These are phyloP conservation scores for Marsdenia floribunda DNA, from an alignment of 257 asterid species.

Conservation along the genomic window DNA sequence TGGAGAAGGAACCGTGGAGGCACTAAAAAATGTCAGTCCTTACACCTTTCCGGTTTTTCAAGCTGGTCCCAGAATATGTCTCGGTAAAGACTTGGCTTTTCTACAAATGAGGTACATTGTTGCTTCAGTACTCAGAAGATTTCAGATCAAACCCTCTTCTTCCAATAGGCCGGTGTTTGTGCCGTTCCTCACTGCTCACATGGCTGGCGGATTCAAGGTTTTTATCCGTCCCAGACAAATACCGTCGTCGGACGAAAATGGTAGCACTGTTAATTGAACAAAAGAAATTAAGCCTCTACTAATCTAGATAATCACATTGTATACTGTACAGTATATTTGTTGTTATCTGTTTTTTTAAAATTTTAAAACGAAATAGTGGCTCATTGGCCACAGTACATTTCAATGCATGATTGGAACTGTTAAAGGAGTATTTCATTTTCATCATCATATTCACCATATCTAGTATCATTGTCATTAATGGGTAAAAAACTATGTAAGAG, in stretches of 20 bases:
- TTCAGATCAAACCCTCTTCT: conserved; percentile 38
- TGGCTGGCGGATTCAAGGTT: conserved; percentile 65
- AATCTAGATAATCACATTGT: not conserved
- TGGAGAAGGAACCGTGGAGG: not conserved
- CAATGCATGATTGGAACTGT: not conserved
- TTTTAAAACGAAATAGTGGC: not conserved
- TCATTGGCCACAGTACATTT: not conserved
- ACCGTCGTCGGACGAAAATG: not conserved
- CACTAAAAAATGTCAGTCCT: conserved; percentile 12
- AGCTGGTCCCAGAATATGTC: conserved; percentile 76
- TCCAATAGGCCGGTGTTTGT: conserved; percentile 38
- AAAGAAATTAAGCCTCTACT: not conserved
- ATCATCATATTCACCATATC: not conserved
- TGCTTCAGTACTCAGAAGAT: conserved; percentile 44
- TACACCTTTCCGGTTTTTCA: conserved; percentile 70
- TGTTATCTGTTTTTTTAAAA: not conserved
- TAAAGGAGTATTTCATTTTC: not conserved
- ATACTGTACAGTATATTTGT: not conserved
- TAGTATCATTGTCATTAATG: not conserved
- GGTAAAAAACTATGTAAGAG: not conserved
- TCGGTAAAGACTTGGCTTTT: conserved; percentile 66
- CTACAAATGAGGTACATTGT: conserved; percentile 60
- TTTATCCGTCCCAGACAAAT: conserved; percentile 30
- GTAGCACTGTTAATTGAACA: not conserved
- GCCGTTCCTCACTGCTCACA: conserved; percentile 75